Evolutionary conservation across 176 grass and related monocot genomes (phyloP).

Genomic region (Cocos nucifera): DNA sequence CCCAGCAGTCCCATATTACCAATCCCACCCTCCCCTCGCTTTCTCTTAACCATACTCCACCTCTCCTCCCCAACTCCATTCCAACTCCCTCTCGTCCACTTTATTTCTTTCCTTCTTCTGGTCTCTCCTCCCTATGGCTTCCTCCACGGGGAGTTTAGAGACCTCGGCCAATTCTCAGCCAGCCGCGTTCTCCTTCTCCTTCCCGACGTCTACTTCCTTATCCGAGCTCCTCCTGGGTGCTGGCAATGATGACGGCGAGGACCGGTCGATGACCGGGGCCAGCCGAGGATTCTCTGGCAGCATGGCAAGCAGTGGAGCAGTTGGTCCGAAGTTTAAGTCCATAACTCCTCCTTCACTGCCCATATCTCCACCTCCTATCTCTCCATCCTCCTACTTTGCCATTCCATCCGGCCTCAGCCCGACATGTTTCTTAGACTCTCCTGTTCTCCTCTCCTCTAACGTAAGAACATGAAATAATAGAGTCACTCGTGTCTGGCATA

Average conservation of each 20-base stretch:
- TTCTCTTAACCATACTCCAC: background rate
- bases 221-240: constrained; percentile 28
- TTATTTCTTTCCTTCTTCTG: background rate
- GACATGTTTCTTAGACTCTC: constrained; percentile 54
- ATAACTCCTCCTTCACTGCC: constrained; percentile 46
- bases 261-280: background rate
- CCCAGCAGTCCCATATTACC: too few species aligned
- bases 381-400: constrained; percentile 51
- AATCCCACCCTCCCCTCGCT: background rate
- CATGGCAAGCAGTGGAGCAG: background rate
- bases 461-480: constrained; percentile 10
- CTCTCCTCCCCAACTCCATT: background rate
- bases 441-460: constrained; percentile 50
- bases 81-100: background rate
- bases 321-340: constrained; percentile 31
- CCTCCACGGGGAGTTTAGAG: constrained; percentile 38
- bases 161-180: constrained; percentile 24
- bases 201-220: constrained; percentile 20
- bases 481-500: background rate
- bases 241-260: background rate
- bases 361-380: constrained; percentile 39
- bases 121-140: constrained; percentile 32
- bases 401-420: constrained; percentile 36
- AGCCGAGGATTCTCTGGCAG: constrained; percentile 1
- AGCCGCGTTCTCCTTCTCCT: constrained; percentile 33